Evolutionary conservation across 768 basidiomycete genomes (phyloP).

Genomic region (Sutorius australiensis): DNA sequence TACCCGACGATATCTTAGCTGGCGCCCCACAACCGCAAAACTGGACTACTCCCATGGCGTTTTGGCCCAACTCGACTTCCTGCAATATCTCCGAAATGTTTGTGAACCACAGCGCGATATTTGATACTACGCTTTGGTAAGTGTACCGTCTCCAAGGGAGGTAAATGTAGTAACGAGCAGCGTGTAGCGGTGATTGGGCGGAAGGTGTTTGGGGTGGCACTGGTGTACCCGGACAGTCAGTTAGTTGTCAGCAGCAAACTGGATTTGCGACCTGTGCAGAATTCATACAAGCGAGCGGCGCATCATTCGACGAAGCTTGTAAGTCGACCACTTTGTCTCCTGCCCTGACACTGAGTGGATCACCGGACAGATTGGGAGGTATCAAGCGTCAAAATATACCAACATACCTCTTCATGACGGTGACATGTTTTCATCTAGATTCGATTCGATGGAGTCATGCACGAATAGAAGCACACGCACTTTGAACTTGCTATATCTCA

Average conservation of each 20-base stretch:
- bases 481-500: conserved; percentile 14
- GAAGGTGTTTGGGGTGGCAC: conserved; percentile 67
- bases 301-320: conserved; percentile 75
- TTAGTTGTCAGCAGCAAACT: conserved; percentile 81
- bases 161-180: conserved; percentile 3
- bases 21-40: conserved; percentile 65
- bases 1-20: conserved; percentile 75
- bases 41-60: conserved; percentile 78
- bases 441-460: conserved; percentile 4
- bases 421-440: neutral
- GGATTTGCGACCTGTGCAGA: conserved; percentile 77
- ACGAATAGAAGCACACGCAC: conserved; percentile 11
- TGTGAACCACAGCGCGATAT: conserved; percentile 69
- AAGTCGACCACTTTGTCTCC: conserved; percentile 33
- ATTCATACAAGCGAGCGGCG: conserved; percentile 71
- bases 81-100: conserved; percentile 83
- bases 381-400: conserved; percentile 69
- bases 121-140: conserved; percentile 84
- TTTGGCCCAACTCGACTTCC: conserved; percentile 62
- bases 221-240: conserved; percentile 79
- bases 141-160: conserved; percentile 7
- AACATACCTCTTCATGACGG: conserved; percentile 33
- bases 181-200: conserved; percentile 82
- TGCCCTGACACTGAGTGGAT: neutral
- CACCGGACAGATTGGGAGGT: conserved; percentile 72